Evolutionary conservation across 176 grass and related monocot species (phyloP).

Genomic region (Oryza meridionalis): DNA sequence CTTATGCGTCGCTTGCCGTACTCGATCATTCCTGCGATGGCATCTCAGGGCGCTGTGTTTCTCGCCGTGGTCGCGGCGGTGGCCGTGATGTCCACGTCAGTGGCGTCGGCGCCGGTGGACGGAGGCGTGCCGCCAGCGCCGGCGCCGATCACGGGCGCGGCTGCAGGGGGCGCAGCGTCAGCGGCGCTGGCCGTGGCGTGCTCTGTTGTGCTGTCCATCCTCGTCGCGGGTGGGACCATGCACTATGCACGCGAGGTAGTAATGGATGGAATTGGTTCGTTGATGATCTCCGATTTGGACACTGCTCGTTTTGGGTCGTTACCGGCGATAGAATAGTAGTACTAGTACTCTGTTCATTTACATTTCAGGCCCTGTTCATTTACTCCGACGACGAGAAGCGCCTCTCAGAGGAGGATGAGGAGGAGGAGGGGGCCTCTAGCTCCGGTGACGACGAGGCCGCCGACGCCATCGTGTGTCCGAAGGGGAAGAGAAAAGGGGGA

Average conservation of each 20-base stretch:
- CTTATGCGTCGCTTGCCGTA: background rate
- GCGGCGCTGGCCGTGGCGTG: conserved; percentile 50
- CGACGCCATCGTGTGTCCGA: no score
- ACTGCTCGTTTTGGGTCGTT: background rate
- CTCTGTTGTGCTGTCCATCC: conserved; percentile 52
- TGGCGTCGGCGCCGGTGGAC: conserved; percentile 54
- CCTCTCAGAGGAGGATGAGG: no score
- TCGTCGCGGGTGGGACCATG: conserved; percentile 51
- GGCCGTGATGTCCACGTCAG: conserved; percentile 54
- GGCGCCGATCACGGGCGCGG: conserved; percentile 51
- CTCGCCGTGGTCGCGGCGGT: conserved; percentile 38
- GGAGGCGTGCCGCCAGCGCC: conserved; percentile 44
- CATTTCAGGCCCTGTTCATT: no score
- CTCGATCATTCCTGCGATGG: conserved; percentile 40
- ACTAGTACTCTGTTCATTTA: no score
- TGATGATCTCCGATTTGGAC: conserved; percentile 23
- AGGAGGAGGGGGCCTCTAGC: no score
- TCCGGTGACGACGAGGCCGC: no score
- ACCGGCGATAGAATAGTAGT: conserved; percentile 20
- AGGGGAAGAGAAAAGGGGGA: no score
- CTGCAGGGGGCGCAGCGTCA: conserved; percentile 43
- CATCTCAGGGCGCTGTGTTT: conserved; percentile 47
- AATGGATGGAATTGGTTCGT: background rate
- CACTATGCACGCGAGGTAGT: conserved; percentile 22
- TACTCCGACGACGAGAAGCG: no score